Base-by-base conservation (phyloP, 257 asterid genomes). In the Solanum boliviense region DNA sequence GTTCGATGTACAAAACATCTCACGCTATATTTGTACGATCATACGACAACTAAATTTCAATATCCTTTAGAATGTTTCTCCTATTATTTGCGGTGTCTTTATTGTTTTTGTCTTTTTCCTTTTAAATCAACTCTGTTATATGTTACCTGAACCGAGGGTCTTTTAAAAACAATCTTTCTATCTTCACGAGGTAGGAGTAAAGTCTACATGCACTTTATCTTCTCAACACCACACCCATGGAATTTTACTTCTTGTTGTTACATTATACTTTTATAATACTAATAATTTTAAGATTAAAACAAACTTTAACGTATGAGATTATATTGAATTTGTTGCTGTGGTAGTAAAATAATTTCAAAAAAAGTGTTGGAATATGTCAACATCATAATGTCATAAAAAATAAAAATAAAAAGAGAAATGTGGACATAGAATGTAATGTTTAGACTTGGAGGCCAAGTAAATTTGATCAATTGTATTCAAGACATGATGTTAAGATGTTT, bases 181-280 rank as follows among this genome's bases (percentile, higher is more conserved):
- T 18, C 15, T n/a, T 62, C 1, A n/a, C 29, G 0, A 0, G 1
- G 0, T 62, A 62, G 71, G 13, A 0, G 6, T 62, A 62, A 62
- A 0, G 13, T 62, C 0, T 4, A 0, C 31, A 0, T n/a, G 0
- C 6, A 62, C 0, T 62, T 0, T 2, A 62, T 5, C 71, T 23
- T 60, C 31, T 60, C 0, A 0, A 23, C 13, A 60, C 12, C 15
- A 0, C 7, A 60, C 29, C 0, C 0, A 10, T n/a, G 0, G 23
- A 60, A 21, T 60, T 60, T 60, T 18, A 60, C 27, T 60, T 60
- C 0, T 58, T 58, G 0, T 58, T 21, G 25, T 56, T 56, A 52
- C 0, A 0, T 52, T 52, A 0, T 20, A 60, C 27, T 60, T 60
- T 60, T 58, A 58, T 8, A 58, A 58, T 58, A 58, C 5, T 29